phyloP scores from a whole-genome alignment of 1,284 basidiomycete species.

The Trichosporon sp. region DNA sequence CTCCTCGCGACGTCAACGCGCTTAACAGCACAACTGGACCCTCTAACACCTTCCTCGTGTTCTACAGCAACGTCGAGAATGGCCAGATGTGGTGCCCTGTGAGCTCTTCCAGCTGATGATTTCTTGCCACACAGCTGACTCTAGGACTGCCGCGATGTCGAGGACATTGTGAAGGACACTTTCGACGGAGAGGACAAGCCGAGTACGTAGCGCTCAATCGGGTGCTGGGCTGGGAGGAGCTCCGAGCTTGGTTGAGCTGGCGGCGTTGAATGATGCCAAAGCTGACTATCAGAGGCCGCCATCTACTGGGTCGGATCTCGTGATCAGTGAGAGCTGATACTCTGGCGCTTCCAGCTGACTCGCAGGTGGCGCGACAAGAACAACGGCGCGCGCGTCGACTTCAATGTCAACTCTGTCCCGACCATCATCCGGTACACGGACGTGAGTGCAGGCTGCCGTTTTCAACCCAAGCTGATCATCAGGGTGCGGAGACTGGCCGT shows the following conservation, averaged over 20 bases:
- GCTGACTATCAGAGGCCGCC: conserved; percentile 49
- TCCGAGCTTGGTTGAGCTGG: background rate
- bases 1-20: conserved; percentile 40
- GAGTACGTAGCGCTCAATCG: conserved; percentile 37
- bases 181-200: conserved; percentile 57
- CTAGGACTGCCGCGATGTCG: conserved; percentile 69
- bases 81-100: conserved; percentile 51
- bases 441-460: conserved; percentile 51
- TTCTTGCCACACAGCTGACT: background rate
- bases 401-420: conserved; percentile 62
- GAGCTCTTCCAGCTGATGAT: conserved; percentile 15
- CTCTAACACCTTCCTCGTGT: conserved; percentile 42
- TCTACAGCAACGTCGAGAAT: conserved; percentile 46
- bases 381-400: conserved; percentile 61
- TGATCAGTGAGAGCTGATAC: conserved; percentile 56
- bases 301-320: conserved; percentile 69
- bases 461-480: conserved; percentile 2
- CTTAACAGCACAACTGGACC: conserved; percentile 39
- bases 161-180: conserved; percentile 55
- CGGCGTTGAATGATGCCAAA: too few relatives aligned
- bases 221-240: too few relatives aligned
- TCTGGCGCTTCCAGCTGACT: background rate
- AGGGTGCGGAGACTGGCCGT: conserved; percentile 57
- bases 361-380: conserved; percentile 61
- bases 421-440: conserved; percentile 65